Evolutionary conservation across 2,329 filamentous ascomycete genomes (phyloP), one percentile per base, ranked within the genome.

Genomic region (Exophiala dermatitidis): DNA sequence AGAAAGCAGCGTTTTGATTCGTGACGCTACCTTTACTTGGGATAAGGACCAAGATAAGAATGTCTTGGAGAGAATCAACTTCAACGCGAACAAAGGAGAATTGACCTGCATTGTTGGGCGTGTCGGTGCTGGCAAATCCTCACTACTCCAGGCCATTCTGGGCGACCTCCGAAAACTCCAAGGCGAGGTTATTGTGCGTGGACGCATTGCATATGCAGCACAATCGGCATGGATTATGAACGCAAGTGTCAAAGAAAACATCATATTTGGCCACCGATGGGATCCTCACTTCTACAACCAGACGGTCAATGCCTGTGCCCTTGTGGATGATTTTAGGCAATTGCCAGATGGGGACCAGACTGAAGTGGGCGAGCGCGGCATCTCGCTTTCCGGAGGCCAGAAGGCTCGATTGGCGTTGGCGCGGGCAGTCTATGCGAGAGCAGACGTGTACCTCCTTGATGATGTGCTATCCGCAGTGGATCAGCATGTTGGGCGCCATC

Each of bases 151-250:
- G 68, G 82, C 86, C 50, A 80, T 98, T 52, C 80, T 98, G 3
- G 93, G 93, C 56, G 90, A 97, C 69, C 70, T 98, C 3, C 96
- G 86, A 84, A 97, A 96, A 69, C 77, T 85, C 46, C 83, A 87
- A 56, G 93, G 93, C 45, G 79, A 87, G 58, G 91, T 96, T 3
- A 77, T 86, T 51, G 78, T 98, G 6, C 84, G 87, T 62, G 94
- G 93, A 44, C 82, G 79, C 30, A 81, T 89, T 38, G 93, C 93
- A 1, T 98, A 97, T 68, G 93, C 95, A 54, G 88, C 90, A 10
- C 94, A 98, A 69, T 84, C 88, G 64, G 77, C 90, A 19, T 98
- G 94, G 93, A 87, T 98, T 48, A 91, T 97, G 84, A 98, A 98
- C 67, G 93, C 93, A 5, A 95, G 88, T 31, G 90, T 98, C 52